Percentiles rank a stretch among this genome's conserved stretches.
These are phyloP conservation scores for Podila minutissima DNA, from an alignment of 192 early-diverging fungal species.

Conservation along the genomic window DNA sequence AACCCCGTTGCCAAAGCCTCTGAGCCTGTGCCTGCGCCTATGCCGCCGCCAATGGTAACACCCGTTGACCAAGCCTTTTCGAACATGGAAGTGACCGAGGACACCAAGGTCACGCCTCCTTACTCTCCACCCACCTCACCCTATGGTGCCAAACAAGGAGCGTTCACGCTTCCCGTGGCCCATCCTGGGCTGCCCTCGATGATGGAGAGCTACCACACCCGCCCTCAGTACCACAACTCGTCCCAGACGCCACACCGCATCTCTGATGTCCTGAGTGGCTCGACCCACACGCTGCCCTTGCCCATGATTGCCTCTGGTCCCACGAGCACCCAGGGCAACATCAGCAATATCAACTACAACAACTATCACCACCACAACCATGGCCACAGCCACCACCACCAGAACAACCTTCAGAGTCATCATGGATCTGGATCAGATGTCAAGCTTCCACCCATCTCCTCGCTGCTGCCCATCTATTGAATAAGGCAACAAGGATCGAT, in stretches of 20 bases:
- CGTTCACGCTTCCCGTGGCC: constrained; percentile 2
- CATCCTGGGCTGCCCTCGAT: constrained; percentile 36
- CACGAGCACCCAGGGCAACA: neutral
- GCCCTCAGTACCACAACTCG: constrained; percentile 16
- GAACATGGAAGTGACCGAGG: constrained; percentile 9
- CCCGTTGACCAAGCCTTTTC: neutral
- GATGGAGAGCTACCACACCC: constrained; percentile 50
- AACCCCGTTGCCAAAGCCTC: neutral
- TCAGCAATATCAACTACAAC: constrained; percentile 5
- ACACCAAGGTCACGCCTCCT: constrained; percentile 34
- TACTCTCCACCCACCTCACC: constrained; percentile 49
- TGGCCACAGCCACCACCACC: neutral
- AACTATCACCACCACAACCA: neutral
- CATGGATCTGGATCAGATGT: constrained; percentile 23
- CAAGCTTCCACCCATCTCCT: constrained; percentile 44
- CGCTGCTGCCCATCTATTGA: constrained; percentile 30
- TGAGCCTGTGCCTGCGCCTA: neutral
- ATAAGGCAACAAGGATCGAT: neutral
- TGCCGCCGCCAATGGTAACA: neutral
- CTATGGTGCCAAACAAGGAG: constrained; percentile 24
- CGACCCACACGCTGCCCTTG: constrained; percentile 15
- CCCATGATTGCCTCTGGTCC: constrained; percentile 22
- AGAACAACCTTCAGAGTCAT: constrained; percentile 1
- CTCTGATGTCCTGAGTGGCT: constrained; percentile 7
- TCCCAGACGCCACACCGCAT: constrained; percentile 10